A percentile compares a stretch with the other conserved stretches of the same genome.
Conservation (phyloP, 2,329 filamentous ascomycete species). For the Xylaria sp. region DNA sequence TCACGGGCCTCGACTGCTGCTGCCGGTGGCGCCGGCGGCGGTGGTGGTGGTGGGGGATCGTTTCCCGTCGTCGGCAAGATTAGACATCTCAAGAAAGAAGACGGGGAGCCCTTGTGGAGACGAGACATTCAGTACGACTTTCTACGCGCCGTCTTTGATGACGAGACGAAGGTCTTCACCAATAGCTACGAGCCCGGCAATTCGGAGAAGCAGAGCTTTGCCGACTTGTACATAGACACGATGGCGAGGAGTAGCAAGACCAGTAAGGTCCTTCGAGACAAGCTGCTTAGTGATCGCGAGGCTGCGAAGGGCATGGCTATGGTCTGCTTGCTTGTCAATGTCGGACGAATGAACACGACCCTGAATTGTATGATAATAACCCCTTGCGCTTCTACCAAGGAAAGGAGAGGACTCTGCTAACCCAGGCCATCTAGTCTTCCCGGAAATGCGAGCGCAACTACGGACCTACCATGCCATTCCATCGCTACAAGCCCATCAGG, state of each 20-base stretch:
- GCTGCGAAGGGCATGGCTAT: slow-evolving; percentile 99
- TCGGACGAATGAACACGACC: slow-evolving; percentile 98
- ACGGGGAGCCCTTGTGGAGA: slow-evolving; percentile 87
- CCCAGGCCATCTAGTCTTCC: slow-evolving; percentile 72
- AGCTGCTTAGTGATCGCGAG: slow-evolving; percentile 89
- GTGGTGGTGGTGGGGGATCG: slow-evolving; percentile 31
- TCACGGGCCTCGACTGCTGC: slow-evolving; percentile 40
- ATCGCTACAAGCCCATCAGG: slow-evolving; percentile 92
- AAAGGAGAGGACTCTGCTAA: slow-evolving; percentile 19
- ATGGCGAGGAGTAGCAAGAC: slow-evolving; percentile 99
- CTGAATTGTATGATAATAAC: slow-evolving; percentile 79
- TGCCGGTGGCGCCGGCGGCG: slow-evolving; percentile 30
- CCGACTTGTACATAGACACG: slow-evolving; percentile 96
- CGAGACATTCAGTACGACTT: slow-evolving; percentile 92
- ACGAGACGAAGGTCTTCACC: slow-evolving; percentile 79
- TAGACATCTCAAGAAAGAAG: slow-evolving; percentile 85
- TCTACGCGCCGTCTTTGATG: slow-evolving; percentile 80
- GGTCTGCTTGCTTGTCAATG: slow-evolving; percentile 97
- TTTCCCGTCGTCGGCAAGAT: slow-evolving; percentile 70
- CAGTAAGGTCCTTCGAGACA: slow-evolving; percentile 97
- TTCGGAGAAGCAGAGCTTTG: slow-evolving; percentile 78
- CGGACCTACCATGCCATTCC: slow-evolving; percentile 98
- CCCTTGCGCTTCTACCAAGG: slow-evolving; percentile 8
- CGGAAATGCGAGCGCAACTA: slow-evolving; percentile 97
- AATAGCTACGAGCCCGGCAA: slow-evolving; percentile 79